Percentiles rank a stretch among this genome's conserved stretches.
phyloP scores from a whole-genome alignment of 208 protist species.

The Trypanosoma brucei region DNA sequence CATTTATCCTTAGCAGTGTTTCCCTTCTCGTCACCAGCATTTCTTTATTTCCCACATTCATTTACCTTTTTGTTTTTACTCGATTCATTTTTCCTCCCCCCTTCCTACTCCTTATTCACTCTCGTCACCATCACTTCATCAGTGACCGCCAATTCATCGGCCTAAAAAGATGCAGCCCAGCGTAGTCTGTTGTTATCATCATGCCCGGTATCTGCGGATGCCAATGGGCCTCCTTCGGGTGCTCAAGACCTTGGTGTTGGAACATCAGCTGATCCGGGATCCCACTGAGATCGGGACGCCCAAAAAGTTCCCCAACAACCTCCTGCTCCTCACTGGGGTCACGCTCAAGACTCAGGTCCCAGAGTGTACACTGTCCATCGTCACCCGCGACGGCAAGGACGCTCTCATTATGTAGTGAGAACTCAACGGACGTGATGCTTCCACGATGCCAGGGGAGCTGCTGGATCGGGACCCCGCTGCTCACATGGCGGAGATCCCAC shows the following conservation, averaged over 20 bases:
- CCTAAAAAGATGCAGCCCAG: constrained; percentile 96
- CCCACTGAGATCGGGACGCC: constrained; percentile 65
- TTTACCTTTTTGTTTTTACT: background rate
- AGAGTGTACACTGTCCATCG: constrained; percentile 95
- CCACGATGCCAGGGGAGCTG: constrained; percentile 91
- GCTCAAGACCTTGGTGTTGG: constrained; percentile 94
- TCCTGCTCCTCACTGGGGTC: constrained; percentile 91
- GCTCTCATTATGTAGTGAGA: constrained; percentile 94
- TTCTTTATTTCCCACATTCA: too few relatives aligned
- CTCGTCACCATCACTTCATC: constrained; percentile 55
- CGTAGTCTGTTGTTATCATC: constrained; percentile 92
- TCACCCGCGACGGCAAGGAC: constrained; percentile 91
- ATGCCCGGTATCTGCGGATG: constrained; percentile 95
- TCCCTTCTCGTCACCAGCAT: too few relatives aligned
- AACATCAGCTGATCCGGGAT: constrained; percentile 97
- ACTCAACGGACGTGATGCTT: constrained; percentile 96
- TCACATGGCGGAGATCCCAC: constrained; percentile 95
- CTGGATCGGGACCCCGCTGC: constrained; percentile 55
- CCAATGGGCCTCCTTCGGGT: constrained; percentile 98
- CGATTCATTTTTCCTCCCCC: constrained; percentile 7
- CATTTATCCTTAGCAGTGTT: too few relatives aligned
- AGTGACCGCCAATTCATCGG: constrained; percentile 93
- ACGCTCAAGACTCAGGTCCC: constrained; percentile 97
- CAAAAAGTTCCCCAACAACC: constrained; percentile 77
- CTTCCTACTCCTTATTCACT: constrained; percentile 1